These are phyloP conservation scores for Oidium heveae DNA, from an alignment of 2,329 filamentous ascomycete species.

Conservation along the genomic window DNA sequence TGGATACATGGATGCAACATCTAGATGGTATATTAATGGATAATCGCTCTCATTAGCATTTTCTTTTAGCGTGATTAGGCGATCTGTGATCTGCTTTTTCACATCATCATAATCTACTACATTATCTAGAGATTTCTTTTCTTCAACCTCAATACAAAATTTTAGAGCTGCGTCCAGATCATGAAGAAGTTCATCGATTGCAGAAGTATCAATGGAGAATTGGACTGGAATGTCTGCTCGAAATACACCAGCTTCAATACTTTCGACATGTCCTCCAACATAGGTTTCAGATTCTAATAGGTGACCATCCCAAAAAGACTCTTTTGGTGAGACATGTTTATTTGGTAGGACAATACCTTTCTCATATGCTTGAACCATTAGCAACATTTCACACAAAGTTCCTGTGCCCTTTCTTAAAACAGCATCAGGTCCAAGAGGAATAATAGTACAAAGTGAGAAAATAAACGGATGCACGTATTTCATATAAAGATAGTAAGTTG, in stretches of 20 bases:
- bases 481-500: slow-evolving; percentile 98
- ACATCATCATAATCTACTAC: slow-evolving; percentile 65
- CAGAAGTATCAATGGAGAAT: slow-evolving; percentile 69
- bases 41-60: slow-evolving; percentile 66
- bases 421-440: slow-evolving; percentile 81
- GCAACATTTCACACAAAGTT: slow-evolving; percentile 95
- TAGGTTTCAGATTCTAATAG: slow-evolving; percentile 93
- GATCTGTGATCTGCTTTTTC: slow-evolving; percentile 53
- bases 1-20: slow-evolving; percentile 97
- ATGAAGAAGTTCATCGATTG: slow-evolving; percentile 64
- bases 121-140: slow-evolving; percentile 59
- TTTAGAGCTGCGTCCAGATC: slow-evolving; percentile 75
- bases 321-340: slow-evolving; percentile 75
- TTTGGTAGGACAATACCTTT: slow-evolving; percentile 84
- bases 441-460: slow-evolving; percentile 91
- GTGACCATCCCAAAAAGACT: slow-evolving; percentile 92
- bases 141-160: slow-evolving; percentile 67
- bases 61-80: slow-evolving; percentile 45
- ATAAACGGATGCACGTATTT: slow-evolving; percentile 99
- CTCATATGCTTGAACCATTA: slow-evolving; percentile 95
- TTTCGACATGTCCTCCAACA: slow-evolving; percentile 93
- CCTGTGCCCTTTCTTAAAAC: slow-evolving; percentile 86
- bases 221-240: slow-evolving; percentile 85
- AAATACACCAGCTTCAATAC: slow-evolving; percentile 95
- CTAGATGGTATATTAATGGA: slow-evolving; percentile 89